These are phyloP conservation scores for Chlorencoelia australis DNA, from an alignment of 2,329 filamentous ascomycete genomes.

Conservation along the genomic window DNA sequence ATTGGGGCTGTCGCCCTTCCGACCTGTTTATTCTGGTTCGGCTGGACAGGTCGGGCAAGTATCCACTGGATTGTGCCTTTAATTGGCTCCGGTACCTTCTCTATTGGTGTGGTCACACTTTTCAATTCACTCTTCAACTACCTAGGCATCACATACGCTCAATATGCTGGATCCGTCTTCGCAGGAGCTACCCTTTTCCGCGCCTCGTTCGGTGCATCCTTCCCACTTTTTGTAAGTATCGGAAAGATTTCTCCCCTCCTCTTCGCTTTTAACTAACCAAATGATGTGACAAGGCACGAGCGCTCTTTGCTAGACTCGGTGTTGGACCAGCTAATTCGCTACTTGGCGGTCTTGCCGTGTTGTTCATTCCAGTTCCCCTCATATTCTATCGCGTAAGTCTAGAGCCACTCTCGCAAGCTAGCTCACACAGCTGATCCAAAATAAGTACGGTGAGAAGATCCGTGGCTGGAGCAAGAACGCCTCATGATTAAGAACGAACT, in stretches of 20 bases:
- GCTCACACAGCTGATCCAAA: too few species aligned
- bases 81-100: slow-evolving; percentile 36
- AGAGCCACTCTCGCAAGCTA: too few species aligned
- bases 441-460: too few species aligned
- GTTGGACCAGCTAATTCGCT: slow-evolving; percentile 26
- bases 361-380: slow-evolving; percentile 22
- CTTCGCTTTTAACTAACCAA: neutral
- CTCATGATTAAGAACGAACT: too few species aligned
- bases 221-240: slow-evolving; percentile 25
- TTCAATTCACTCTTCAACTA: slow-evolving; percentile 38
- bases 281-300: slow-evolving; percentile 2
- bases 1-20: slow-evolving; percentile 41
- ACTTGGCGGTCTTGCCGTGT: slow-evolving; percentile 27
- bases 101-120: slow-evolving; percentile 34
- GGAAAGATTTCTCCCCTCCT: too few species aligned
- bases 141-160: slow-evolving; percentile 29
- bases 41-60: slow-evolving; percentile 40
- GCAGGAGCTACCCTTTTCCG: slow-evolving; percentile 31
- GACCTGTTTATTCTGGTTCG: slow-evolving; percentile 45
- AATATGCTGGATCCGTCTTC: slow-evolving; percentile 30
- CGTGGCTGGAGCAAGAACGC: too few species aligned
- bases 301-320: slow-evolving; percentile 28
- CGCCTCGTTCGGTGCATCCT: slow-evolving; percentile 27
- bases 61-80: slow-evolving; percentile 46
- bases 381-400: slow-evolving; percentile 6